These are phyloP conservation scores for Paxillus involutus DNA, from an alignment of 768 basidiomycete genomes.

Conservation along the genomic window DNA sequence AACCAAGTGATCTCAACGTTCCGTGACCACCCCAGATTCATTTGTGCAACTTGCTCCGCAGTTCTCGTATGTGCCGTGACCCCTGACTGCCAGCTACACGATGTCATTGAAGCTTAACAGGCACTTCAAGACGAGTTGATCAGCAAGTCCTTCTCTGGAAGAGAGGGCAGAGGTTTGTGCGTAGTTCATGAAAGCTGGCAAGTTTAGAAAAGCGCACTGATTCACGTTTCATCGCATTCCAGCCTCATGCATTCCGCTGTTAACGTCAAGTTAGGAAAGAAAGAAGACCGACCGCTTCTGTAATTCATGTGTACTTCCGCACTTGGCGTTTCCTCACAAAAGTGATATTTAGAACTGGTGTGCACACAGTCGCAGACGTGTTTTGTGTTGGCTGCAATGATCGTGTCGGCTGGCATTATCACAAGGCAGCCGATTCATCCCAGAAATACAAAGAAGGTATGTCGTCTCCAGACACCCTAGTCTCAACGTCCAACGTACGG, in stretches of 20 bases:
- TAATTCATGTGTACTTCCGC: slow-evolving; percentile 30
- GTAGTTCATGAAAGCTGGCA: slow-evolving; percentile 27
- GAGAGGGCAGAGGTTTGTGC: slow-evolving; percentile 80
- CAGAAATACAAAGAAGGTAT: slow-evolving; percentile 88
- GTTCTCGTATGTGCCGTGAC: slow-evolving; percentile 53
- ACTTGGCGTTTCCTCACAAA: slow-evolving; percentile 1
- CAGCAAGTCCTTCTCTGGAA: slow-evolving; percentile 80
- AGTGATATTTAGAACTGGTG: slow-evolving; percentile 57
- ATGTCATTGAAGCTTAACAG: slow-evolving; percentile 33
- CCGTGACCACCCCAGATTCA: slow-evolving; percentile 64
- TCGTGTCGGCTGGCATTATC: slow-evolving; percentile 80
- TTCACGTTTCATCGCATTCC: slow-evolving; percentile 2
- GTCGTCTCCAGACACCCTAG: slow-evolving; percentile 6
- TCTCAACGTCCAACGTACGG: background rate
- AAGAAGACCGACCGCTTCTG: slow-evolving; percentile 75
- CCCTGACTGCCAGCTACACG: background rate
- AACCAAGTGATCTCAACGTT: slow-evolving; percentile 62
- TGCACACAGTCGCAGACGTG: slow-evolving; percentile 79
- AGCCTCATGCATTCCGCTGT: slow-evolving; percentile 78
- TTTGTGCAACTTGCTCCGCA: slow-evolving; percentile 68
- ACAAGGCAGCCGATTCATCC: slow-evolving; percentile 67
- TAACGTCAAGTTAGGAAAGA: slow-evolving; percentile 71
- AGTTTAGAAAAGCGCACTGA: background rate
- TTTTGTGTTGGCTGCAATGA: slow-evolving; percentile 81
- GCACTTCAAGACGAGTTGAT: slow-evolving; percentile 82